These are phyloP conservation scores for Ophiostoma australiae DNA, from an alignment of 2,329 filamentous ascomycete genomes.

Conservation along the genomic window DNA sequence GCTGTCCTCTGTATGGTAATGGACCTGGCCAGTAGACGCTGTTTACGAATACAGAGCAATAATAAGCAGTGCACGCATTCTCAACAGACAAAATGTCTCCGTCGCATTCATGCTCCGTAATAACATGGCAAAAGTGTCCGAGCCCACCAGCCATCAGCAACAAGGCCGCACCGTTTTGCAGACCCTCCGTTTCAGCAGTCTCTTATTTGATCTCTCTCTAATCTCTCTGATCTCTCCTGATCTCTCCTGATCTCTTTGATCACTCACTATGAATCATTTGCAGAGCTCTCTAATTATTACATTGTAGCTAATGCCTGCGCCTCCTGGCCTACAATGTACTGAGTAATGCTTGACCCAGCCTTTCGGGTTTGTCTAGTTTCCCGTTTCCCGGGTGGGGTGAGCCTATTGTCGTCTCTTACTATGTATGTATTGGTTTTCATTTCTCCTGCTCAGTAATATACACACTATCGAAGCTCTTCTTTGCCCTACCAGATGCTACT, in stretches of 20 bases:
- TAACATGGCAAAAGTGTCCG: neutral
- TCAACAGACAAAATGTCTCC: neutral
- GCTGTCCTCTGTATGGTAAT: neutral
- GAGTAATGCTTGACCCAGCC: slow-evolving; percentile 13
- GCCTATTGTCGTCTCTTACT: neutral
- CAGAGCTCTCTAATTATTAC: no score
- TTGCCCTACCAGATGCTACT: neutral
- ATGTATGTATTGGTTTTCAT: no score
- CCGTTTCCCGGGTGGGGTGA: slow-evolving; percentile 19
- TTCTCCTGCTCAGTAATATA: no score
- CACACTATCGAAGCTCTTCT: no score
- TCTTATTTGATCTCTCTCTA: no score
- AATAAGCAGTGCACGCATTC: neutral
- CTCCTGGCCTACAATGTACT: neutral
- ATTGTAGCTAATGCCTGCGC: neutral
- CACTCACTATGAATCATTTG: neutral
- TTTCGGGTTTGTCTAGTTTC: slow-evolving; percentile 20
- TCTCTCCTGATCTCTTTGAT: no score
- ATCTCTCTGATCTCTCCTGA: no score
- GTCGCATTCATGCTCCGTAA: neutral
- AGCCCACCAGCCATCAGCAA: neutral
- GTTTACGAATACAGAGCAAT: neutral
- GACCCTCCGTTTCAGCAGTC: neutral
- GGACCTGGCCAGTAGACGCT: neutral
- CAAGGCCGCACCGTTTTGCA: neutral